phyloP scores from a whole-genome alignment of 768 basidiomycete genomes.

The Agaricus bisporus region DNA sequence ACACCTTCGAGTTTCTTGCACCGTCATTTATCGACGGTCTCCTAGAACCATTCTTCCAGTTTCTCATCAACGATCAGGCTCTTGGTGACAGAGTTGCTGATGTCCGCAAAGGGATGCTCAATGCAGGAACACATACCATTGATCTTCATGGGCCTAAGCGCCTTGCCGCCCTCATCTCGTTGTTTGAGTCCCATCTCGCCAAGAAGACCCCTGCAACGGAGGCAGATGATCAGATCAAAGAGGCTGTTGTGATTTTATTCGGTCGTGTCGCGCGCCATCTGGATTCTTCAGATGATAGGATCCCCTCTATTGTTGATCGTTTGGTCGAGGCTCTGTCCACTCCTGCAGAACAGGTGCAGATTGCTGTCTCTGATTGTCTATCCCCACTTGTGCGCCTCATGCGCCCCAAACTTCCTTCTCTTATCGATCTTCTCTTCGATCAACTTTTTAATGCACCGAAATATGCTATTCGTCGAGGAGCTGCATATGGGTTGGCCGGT shows the following conservation, averaged over 20 bases:
- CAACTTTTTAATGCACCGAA: conserved; percentile 76
- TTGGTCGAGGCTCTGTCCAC: conserved; percentile 88
- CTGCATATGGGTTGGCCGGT: conserved; percentile 94
- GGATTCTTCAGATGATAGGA: conserved; percentile 65
- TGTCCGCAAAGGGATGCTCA: conserved; percentile 85
- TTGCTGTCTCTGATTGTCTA: conserved; percentile 93
- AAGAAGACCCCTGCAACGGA: conserved; percentile 54
- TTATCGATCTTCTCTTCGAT: conserved; percentile 75
- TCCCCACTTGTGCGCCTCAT: conserved; percentile 78
- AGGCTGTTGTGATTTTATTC: conserved; percentile 91
- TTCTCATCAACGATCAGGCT: conserved; percentile 81
- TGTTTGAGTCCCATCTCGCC: conserved; percentile 76
- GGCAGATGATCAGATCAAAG: conserved; percentile 82
- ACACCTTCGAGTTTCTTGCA: conserved; percentile 61
- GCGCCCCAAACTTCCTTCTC: conserved; percentile 45
- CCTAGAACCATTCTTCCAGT: conserved; percentile 71
- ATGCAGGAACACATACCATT: conserved; percentile 74
- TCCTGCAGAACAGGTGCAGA: conserved; percentile 93
- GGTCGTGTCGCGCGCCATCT: conserved; percentile 90
- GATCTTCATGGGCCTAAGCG: conserved; percentile 74
- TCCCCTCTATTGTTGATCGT: conserved; percentile 77
- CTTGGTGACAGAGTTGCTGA: conserved; percentile 80
- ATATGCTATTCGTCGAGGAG: conserved; percentile 93
- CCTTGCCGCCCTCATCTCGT: conserved; percentile 66
- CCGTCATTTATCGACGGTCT: conserved; percentile 55